phyloP scores from a whole-genome alignment of 2,329 filamentous ascomycete genomes.

The Arachnopeziza araneosa region DNA sequence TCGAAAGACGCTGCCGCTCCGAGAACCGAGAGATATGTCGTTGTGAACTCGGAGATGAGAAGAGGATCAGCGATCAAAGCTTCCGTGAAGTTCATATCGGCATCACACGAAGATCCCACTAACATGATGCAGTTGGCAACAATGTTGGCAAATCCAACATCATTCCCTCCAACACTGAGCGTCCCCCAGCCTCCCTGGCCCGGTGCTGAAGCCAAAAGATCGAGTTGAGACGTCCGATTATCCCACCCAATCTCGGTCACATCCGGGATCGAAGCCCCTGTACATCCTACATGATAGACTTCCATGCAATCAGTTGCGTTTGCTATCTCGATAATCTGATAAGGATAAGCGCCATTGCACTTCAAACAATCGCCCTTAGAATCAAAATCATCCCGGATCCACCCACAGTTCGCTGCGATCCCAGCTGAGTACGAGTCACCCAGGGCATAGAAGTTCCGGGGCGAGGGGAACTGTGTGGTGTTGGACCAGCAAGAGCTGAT shows the following conservation, averaged over 20 bases:
- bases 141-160: constrained; percentile 8
- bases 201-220: not conserved
- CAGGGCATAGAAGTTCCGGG: constrained; percentile 4
- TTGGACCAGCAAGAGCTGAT: not conserved
- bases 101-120: constrained; percentile 2
- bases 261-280: constrained; percentile 9
- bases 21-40: constrained; percentile 1
- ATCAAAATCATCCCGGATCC: constrained; percentile 8
- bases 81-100: constrained; percentile 3
- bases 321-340: constrained; percentile 8
- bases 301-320: constrained; percentile 1
- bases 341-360: constrained; percentile 8
- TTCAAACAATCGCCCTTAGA: constrained; percentile 2
- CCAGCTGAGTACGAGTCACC: constrained; percentile 11
- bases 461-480: not conserved
- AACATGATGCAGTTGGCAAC: constrained; percentile 8
- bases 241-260: constrained; percentile 5
- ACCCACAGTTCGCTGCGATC: constrained; percentile 9
- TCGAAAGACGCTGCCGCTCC: not conserved
- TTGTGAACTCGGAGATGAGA: not conserved
- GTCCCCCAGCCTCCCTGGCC: constrained; percentile 4
- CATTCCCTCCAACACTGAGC: constrained; percentile 6
- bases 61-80: not conserved
- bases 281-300: constrained; percentile 10
- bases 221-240: constrained; percentile 9